These are phyloP conservation scores for Ceratocystis variospora DNA, from an alignment of 2,329 filamentous ascomycete genomes.

Conservation along the genomic window DNA sequence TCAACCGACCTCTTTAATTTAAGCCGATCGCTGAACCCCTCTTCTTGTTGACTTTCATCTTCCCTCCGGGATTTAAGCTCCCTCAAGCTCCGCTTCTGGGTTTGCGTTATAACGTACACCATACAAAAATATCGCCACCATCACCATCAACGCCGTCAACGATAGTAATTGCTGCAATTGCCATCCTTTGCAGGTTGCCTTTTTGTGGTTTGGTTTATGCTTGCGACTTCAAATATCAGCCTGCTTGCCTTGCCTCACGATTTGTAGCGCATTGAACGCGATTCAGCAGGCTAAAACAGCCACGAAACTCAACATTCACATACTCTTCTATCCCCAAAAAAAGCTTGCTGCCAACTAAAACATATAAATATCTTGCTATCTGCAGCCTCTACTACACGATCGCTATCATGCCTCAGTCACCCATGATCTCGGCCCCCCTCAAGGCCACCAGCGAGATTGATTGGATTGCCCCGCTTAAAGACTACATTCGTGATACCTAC, in stretches of 20 bases:
- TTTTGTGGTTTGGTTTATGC: not conserved
- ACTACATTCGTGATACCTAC: slow-evolving; percentile 85
- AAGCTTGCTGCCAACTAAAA: no score
- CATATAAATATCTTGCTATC: not conserved
- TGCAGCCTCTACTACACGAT: not conserved
- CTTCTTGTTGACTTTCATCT: not conserved
- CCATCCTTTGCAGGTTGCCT: not conserved
- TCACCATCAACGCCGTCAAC: not conserved
- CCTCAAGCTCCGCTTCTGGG: not conserved
- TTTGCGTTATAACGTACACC: not conserved
- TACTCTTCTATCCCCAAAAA: no score
- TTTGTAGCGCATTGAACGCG: no score
- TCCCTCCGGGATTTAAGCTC: not conserved
- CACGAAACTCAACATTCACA: no score
- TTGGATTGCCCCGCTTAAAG: slow-evolving; percentile 85
- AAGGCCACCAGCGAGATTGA: slow-evolving; percentile 96
- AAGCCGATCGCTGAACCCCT: not conserved
- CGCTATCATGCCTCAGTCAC: slow-evolving; percentile 59
- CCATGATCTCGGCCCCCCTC: slow-evolving; percentile 89
- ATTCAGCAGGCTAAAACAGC: no score
- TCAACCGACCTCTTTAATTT: slow-evolving; percentile 3
- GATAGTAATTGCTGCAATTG: not conserved
- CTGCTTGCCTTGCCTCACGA: no score
- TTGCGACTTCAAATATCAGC: not conserved
- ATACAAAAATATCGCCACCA: not conserved